Evolutionary conservation across 495 filamentous ascomycete genomes (phyloP).

Genomic region (Astrothelium subdiscretum): DNA sequence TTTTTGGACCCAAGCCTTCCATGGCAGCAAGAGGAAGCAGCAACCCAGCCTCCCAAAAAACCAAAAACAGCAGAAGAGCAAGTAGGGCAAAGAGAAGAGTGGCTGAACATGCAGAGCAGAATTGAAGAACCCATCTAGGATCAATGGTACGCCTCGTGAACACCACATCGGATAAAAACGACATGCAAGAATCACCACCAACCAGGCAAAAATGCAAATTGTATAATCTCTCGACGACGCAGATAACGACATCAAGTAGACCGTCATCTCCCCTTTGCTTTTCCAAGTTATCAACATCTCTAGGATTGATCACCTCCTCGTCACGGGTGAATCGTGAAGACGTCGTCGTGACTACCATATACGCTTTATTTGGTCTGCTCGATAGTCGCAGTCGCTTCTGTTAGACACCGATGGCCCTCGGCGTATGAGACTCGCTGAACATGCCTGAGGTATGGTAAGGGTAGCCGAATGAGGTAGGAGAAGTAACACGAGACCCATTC

Average conservation of each 20-base stretch:
- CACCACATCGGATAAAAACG: not conserved
- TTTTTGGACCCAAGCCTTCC: not conserved
- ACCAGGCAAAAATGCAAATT: not conserved
- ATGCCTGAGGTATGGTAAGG: constrained; percentile 18
- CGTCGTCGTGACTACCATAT: not conserved
- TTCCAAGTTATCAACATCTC: not conserved
- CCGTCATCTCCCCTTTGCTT: not conserved
- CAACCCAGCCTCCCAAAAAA: not conserved
- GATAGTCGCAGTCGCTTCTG: too few relatives aligned
- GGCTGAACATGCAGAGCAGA: not conserved
- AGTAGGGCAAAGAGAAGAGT: not conserved
- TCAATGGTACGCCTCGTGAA: not conserved
- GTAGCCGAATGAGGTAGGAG: constrained; percentile 24
- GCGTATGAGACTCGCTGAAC: constrained; percentile 17
- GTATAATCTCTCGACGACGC: not conserved
- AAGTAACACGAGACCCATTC: constrained; percentile 19
- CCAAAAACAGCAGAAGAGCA: not conserved
- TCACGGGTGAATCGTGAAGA: not conserved
- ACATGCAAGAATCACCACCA: not conserved
- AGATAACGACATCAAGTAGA: not conserved
- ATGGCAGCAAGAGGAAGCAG: not conserved
- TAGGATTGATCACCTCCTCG: not conserved
- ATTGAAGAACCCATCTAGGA: not conserved
- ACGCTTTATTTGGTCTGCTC: too few relatives aligned
- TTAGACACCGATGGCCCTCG: not conserved